Conservation (phyloP, 2,329 filamentous ascomycete species). For the Dactylellina haptotyla region DNA sequence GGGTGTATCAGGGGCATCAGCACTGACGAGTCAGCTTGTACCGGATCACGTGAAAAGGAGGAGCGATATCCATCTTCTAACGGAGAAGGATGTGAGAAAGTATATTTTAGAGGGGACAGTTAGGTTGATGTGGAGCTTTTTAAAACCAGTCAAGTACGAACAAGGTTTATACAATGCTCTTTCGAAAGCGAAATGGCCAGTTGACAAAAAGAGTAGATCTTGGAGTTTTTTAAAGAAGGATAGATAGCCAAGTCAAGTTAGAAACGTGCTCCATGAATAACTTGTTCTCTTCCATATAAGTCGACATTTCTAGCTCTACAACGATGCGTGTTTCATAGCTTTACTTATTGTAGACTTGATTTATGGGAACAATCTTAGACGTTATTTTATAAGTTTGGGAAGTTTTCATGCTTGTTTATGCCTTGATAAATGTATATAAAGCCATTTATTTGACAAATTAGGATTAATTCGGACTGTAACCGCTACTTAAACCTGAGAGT, state of each 20-base stretch:
- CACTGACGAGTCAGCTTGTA: conserved; percentile 21
- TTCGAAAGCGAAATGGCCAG: conserved; percentile 18
- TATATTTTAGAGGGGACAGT: conserved; percentile 20
- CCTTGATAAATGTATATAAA: no score
- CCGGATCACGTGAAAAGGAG: conserved; percentile 7
- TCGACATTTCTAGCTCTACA: no score
- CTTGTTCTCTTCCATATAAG: no score
- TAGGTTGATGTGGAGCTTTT: conserved; percentile 32
- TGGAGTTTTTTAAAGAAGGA: neutral
- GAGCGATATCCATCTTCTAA: neutral
- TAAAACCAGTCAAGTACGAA: conserved; percentile 33
- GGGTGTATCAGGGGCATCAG: neutral
- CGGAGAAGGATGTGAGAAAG: neutral
- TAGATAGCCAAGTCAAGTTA: neutral
- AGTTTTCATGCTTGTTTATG: no score
- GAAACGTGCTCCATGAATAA: no score
- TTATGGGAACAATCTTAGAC: neutral
- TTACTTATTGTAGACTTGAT: no score
- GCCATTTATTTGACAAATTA: no score
- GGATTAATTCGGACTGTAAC: no score
- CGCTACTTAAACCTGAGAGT: no score
- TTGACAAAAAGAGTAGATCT: neutral
- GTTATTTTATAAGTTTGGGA: no score
- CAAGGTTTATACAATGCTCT: conserved; percentile 6
- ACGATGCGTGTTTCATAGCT: neutral